phyloP scores from a whole-genome alignment of 129 eudicot genomes.

The Calendula officinalis region DNA sequence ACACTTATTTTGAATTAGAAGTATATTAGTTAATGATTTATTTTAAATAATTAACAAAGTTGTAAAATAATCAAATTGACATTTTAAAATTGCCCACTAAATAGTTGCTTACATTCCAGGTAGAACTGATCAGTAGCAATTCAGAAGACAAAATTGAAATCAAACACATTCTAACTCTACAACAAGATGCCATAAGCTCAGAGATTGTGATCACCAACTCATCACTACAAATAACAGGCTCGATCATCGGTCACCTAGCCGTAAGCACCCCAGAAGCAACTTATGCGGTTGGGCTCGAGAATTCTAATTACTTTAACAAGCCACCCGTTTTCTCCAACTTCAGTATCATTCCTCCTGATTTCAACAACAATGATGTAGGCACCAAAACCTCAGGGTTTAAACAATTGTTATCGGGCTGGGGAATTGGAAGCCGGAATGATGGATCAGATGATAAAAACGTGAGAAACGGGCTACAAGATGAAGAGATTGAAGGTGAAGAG shows the following conservation, averaged over 20 bases:
- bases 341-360: conserved; percentile 60
- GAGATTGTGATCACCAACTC: conserved; percentile 54
- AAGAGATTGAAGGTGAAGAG: conserved; percentile 71
- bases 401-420: conserved; percentile 45
- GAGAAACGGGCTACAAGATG: conserved; percentile 22
- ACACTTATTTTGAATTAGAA: no score
- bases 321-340: conserved; percentile 58
- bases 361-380: conserved; percentile 28
- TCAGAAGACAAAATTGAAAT: conserved; percentile 44
- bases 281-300: conserved; percentile 68
- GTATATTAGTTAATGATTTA: no score
- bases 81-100: not conserved
- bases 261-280: conserved; percentile 92
- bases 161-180: conserved; percentile 55
- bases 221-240: conserved; percentile 52
- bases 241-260: conserved; percentile 70
- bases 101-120: conserved; percentile 37
- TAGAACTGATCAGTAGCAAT: conserved; percentile 53
- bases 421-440: conserved; percentile 10
- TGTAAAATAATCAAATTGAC: not conserved
- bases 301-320: conserved; percentile 57
- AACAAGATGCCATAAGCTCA: conserved; percentile 54
- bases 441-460: not conserved
- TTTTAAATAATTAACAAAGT: not conserved
- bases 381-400: conserved; percentile 32